phyloP scores from a whole-genome alignment of 2,329 filamentous ascomycete species.

The Aspergillus thermomutatus region DNA sequence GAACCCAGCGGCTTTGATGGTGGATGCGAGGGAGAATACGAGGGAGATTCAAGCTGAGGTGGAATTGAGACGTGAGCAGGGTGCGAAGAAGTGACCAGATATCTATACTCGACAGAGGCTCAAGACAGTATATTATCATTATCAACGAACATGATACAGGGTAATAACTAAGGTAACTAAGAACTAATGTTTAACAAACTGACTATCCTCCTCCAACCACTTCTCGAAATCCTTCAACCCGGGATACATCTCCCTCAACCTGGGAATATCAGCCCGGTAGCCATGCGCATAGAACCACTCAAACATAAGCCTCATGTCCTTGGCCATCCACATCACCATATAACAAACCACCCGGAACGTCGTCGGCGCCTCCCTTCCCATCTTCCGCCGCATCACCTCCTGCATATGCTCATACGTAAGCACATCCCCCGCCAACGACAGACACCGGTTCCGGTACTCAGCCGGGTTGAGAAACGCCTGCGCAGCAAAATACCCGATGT shows the following conservation, averaged over 20 bases:
- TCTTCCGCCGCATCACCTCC: constrained; percentile 45
- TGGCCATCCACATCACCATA: background rate
- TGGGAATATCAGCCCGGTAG: constrained; percentile 46
- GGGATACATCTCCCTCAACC: constrained; percentile 43
- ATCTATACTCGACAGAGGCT: too few species aligned
- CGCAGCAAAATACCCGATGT: constrained; percentile 53
- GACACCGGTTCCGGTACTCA: constrained; percentile 34
- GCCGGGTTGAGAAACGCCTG: constrained; percentile 47
- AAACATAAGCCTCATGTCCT: constrained; percentile 37
- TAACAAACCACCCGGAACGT: constrained; percentile 35
- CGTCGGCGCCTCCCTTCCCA: constrained; percentile 42
- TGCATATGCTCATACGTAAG: constrained; percentile 47
- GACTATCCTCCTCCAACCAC: constrained; percentile 50
- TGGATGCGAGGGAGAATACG: background rate
- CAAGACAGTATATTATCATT: too few species aligned
- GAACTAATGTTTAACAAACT: constrained; percentile 19
- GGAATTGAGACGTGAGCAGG: too few species aligned
- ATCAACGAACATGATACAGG: too few species aligned
- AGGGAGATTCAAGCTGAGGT: background rate
- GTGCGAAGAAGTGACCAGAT: too few species aligned
- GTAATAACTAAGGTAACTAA: too few species aligned
- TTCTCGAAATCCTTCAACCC: constrained; percentile 46
- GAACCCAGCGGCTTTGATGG: background rate
- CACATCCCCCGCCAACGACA: constrained; percentile 52
- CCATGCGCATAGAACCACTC: constrained; percentile 51